These are phyloP conservation scores for Chernovozyma aurita DNA, from an alignment of 1,139 yeast species.

Conservation along the genomic window DNA sequence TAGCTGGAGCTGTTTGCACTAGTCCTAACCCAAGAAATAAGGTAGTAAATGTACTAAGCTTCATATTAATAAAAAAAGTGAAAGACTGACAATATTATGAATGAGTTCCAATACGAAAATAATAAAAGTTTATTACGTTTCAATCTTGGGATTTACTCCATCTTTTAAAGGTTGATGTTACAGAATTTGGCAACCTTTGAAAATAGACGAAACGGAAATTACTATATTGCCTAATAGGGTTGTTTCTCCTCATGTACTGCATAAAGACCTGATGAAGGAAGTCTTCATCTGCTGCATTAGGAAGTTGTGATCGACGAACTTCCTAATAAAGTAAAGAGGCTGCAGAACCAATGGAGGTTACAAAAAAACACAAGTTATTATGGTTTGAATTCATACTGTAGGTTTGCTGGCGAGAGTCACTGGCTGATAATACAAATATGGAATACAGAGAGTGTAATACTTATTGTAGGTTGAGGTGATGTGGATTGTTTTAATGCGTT, in stretches of 20 bases:
- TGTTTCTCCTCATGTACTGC: not conserved
- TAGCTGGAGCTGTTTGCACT: constrained; percentile 6
- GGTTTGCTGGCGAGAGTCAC: no score
- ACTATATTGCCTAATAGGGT: not conserved
- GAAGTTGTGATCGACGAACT: not conserved
- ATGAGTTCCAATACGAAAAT: no score
- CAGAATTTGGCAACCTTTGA: no score
- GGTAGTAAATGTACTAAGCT: constrained; percentile 4
- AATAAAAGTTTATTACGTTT: no score
- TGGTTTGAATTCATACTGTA: no score
- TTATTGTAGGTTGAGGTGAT: no score
- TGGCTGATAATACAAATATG: no score
- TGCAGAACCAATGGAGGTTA: no score
- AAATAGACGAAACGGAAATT: not conserved
- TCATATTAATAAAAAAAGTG: constrained; percentile 2
- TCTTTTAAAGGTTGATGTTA: constrained; percentile 1
- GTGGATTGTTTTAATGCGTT: no score
- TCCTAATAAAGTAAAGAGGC: constrained; percentile 1
- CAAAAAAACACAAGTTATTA: no score
- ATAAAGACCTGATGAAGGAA: not conserved
- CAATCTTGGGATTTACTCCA: not conserved
- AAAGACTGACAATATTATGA: not conserved
- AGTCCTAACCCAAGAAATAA: constrained; percentile 3
- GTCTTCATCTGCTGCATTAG: not conserved
- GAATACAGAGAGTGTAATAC: no score